Conservation (phyloP, 176 grass and related monocot genomes). For the Eremochloa ophiuroides region DNA sequence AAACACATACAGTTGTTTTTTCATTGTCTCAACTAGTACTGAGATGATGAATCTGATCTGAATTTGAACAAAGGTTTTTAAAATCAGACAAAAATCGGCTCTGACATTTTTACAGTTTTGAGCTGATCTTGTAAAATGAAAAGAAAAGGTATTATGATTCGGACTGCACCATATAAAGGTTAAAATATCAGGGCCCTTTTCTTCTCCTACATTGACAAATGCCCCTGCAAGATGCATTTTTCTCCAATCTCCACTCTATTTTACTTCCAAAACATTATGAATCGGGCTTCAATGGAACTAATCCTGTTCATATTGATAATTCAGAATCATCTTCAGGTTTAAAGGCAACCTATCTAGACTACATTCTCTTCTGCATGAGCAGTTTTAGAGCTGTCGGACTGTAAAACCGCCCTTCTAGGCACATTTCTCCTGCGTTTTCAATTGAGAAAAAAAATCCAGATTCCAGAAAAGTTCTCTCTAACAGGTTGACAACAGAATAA, state of each 20-base stretch:
- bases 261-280: neutral
- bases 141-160: neutral
- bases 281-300: neutral
- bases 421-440: too few species aligned
- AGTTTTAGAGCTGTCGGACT: too few species aligned
- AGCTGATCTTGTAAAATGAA: neutral
- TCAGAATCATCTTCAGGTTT: neutral
- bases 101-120: neutral
- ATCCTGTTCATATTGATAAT: neutral
- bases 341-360: neutral
- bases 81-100: neutral
- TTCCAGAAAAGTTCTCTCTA: neutral
- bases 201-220: neutral
- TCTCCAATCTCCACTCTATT: neutral
- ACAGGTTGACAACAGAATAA: neutral
- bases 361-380: too few species aligned
- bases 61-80: neutral
- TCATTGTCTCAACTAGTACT: neutral
- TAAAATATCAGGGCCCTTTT: neutral
- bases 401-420: too few species aligned
- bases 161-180: neutral
- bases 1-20: neutral
- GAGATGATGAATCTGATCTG: neutral
- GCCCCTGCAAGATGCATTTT: neutral
- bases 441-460: too few species aligned